Evolutionary conservation across 495 filamentous ascomycete genomes (phyloP), one percentile per base, ranked within the genome.

Genomic region (Penicillium cataractarum): DNA sequence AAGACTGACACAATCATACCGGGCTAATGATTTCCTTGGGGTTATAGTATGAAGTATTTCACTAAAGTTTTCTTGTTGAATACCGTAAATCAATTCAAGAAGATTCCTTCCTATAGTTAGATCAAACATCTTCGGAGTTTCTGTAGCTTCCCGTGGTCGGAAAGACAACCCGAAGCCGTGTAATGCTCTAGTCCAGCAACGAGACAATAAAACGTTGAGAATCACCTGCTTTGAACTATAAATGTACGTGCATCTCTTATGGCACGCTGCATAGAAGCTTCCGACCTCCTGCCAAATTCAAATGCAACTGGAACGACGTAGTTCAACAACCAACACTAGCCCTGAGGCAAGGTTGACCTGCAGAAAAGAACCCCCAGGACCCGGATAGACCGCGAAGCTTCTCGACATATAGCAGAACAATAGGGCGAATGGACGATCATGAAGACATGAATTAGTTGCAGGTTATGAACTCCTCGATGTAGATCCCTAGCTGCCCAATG

Each of bases 121-220:
- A 4, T 27, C 13, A 49, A n/a, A 40, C 24, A 56, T 32, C 24
- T 26, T 60, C 24, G 46, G 33, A 26, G 33, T 40, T 12, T 24
- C 21, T 56, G 54, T 35, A 2, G 54, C 35, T 42, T 56, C 24
- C 54, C 54, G 54, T 40, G 54, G 26, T 42, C 35, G 54, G 54
- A 21, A 56, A 17, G n/a, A 19, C 7, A 27, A n/a, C 22, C 35
- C 54, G 31, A 19, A 42, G 35, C 13, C 22, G 26, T 29, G 42
- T n/a, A 29, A 29, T 17, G 13, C 6, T 50, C 46, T n/a, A 15
- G 21, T 6, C 15, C 4, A 3, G 46, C 26, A 3, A 50, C 5
- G 6, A 15, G 13, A 15, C 3, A n/a, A 5, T 27, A 50, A 4
- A n/a, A 29, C 0, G 5, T 8, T 27, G 26, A 29, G 15, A 50